Conservation (phyloP, 2,329 filamentous ascomycete genomes). For the Fusarium verrucosum region DNA sequence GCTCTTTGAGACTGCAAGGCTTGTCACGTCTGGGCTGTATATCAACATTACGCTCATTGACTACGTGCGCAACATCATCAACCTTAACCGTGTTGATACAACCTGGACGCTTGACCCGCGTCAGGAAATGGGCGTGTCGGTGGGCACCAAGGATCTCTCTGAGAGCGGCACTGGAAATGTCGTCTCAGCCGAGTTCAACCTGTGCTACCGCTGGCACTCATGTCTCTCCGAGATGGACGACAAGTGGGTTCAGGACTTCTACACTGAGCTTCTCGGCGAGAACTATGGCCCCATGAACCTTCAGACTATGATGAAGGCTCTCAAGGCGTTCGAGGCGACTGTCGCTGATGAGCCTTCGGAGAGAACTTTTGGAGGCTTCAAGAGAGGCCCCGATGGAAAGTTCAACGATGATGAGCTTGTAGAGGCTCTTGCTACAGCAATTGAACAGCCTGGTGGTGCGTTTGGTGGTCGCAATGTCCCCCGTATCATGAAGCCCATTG, state of each 20-base stretch:
- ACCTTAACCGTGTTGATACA: constrained; percentile 66
- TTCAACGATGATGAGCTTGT: constrained; percentile 82
- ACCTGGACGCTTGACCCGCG: constrained; percentile 85
- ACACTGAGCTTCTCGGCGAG: constrained; percentile 65
- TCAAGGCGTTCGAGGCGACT: constrained; percentile 68
- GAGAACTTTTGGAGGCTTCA: constrained; percentile 72
- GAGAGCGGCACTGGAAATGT: constrained; percentile 81
- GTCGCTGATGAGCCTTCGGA: constrained; percentile 73
- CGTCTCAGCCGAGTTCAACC: constrained; percentile 88
- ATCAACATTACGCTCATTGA: constrained; percentile 82
- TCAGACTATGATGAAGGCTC: constrained; percentile 68
- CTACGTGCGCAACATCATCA: constrained; percentile 81
- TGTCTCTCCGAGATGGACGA: constrained; percentile 79
- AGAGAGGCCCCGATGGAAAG: constrained; percentile 71
- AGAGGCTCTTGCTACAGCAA: constrained; percentile 70
- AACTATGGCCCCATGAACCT: constrained; percentile 66
- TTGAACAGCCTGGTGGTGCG: constrained; percentile 79
- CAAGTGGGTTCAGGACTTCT: constrained; percentile 79
- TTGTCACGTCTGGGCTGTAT: constrained; percentile 79
- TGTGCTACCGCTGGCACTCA: constrained; percentile 89
- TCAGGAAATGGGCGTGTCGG: constrained; percentile 68
- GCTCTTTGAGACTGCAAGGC: constrained; percentile 78
- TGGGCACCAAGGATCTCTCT: constrained; percentile 64
- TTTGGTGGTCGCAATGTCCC: constrained; percentile 81
- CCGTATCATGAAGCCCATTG: constrained; percentile 75